These are phyloP conservation scores for Backusella tarrabulga DNA, from an alignment of 192 early-diverging fungal species.

Conservation along the genomic window DNA sequence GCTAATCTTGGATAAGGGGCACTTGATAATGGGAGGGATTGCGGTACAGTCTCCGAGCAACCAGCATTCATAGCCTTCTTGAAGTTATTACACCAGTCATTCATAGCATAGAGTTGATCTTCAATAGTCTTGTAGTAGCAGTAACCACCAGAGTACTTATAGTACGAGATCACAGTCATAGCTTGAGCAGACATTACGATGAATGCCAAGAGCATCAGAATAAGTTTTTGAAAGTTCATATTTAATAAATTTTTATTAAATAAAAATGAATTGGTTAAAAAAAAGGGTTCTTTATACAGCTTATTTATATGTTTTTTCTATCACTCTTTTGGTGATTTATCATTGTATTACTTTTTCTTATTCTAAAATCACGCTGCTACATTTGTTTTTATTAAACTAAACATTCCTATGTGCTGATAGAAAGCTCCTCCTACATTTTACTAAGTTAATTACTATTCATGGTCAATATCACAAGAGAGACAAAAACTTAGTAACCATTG, in stretches of 20 bases:
- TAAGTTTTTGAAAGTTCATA: neutral
- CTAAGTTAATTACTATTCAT: no score
- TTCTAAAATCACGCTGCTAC: no score
- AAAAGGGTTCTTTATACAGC: no score
- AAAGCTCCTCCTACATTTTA: no score
- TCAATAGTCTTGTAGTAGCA: neutral
- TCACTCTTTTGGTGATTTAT: no score
- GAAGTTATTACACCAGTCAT: neutral
- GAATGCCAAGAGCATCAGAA: neutral
- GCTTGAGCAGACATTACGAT: neutral
- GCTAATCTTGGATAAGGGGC: neutral
- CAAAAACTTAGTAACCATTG: no score
- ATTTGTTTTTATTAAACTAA: no score
- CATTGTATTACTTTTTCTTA: no score
- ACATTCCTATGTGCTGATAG: no score
- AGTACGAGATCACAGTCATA: neutral
- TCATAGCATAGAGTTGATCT: neutral
- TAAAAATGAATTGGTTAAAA: no score
- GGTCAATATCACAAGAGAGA: no score
- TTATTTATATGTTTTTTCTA: no score
- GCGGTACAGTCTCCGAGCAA: neutral
- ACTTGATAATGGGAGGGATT: neutral
- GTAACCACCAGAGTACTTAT: neutral
- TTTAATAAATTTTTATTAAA: neutral
- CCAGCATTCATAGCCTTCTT: neutral